These are phyloP conservation scores for Penicillium roqueforti DNA, from an alignment of 495 filamentous ascomycete species.

Conservation along the genomic window DNA sequence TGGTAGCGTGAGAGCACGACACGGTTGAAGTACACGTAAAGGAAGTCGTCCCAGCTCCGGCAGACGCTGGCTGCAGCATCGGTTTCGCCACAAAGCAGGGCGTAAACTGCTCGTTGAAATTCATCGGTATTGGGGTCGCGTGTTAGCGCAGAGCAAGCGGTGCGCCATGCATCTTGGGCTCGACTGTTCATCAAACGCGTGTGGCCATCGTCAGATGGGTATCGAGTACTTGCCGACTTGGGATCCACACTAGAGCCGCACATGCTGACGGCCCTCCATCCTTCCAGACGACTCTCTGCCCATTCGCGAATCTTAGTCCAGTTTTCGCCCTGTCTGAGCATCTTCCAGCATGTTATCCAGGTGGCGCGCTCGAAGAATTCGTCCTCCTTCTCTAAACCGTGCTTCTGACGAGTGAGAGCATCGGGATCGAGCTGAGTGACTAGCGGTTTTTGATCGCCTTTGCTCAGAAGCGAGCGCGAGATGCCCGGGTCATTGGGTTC, in stretches of 20 bases:
- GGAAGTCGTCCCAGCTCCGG: slow-evolving; percentile 78
- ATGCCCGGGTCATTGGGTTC: slow-evolving; percentile 56
- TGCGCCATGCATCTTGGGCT: slow-evolving; percentile 63
- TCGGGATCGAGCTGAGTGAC: slow-evolving; percentile 95
- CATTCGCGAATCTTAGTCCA: slow-evolving; percentile 73
- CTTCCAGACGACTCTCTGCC: slow-evolving; percentile 72
- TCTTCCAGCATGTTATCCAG: slow-evolving; percentile 85
- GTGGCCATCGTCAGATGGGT: slow-evolving; percentile 38
- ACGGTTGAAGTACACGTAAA: slow-evolving; percentile 87
- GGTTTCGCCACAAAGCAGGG: slow-evolving; percentile 77
- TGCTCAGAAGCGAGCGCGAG: slow-evolving; percentile 50
- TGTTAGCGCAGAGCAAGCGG: slow-evolving; percentile 75
- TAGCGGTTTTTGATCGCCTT: slow-evolving; percentile 57
- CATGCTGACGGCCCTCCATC: slow-evolving; percentile 69
- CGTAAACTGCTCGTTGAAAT: slow-evolving; percentile 87
- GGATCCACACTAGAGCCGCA: slow-evolving; percentile 42
- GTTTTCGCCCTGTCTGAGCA: slow-evolving; percentile 71
- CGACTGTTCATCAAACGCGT: slow-evolving; percentile 48
- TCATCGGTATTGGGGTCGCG: slow-evolving; percentile 61
- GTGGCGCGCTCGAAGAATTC: slow-evolving; percentile 79
- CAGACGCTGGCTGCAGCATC: slow-evolving; percentile 71
- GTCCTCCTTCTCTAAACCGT: slow-evolving; percentile 71
- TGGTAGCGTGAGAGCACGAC: slow-evolving; percentile 56
- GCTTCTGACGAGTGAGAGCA: slow-evolving; percentile 71
- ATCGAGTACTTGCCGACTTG: slow-evolving; percentile 26